Evolutionary conservation across 768 basidiomycete genomes (phyloP).

Genomic region (Boletus rubropictus): DNA sequence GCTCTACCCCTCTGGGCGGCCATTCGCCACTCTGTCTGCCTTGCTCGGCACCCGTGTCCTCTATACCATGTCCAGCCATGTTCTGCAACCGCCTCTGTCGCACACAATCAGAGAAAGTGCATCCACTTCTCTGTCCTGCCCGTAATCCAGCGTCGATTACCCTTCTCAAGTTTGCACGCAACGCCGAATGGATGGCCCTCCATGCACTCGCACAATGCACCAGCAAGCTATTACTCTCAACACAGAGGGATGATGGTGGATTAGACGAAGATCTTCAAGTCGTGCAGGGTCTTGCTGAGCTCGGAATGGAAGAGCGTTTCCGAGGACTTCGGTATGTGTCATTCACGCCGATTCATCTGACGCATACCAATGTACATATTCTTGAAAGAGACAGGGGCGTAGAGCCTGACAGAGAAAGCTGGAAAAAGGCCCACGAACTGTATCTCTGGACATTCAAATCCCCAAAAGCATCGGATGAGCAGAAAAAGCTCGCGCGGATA

Average conservation of each 20-base stretch:
- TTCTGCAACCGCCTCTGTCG: slow-evolving; percentile 83
- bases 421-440: slow-evolving; percentile 60
- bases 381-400: slow-evolving; percentile 28
- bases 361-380: neutral
- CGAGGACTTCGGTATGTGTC: slow-evolving; percentile 25
- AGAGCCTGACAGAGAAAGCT: slow-evolving; percentile 59
- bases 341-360: neutral
- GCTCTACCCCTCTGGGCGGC: slow-evolving; percentile 56
- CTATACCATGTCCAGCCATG: slow-evolving; percentile 48
- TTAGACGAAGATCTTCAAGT: slow-evolving; percentile 46
- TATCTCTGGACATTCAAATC: slow-evolving; percentile 59
- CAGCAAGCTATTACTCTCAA: slow-evolving; percentile 53
- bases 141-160: slow-evolving; percentile 66
- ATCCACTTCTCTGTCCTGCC: slow-evolving; percentile 67
- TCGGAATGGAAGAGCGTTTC: slow-evolving; percentile 69
- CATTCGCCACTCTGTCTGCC: slow-evolving; percentile 42
- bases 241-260: slow-evolving; percentile 38
- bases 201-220: slow-evolving; percentile 68
- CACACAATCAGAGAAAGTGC: slow-evolving; percentile 54
- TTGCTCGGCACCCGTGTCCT: slow-evolving; percentile 45
- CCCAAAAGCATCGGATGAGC: slow-evolving; percentile 43
- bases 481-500: slow-evolving; percentile 55
- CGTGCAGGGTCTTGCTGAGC: slow-evolving; percentile 58
- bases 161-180: slow-evolving; percentile 54
- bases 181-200: slow-evolving; percentile 62